These are phyloP conservation scores for Vaccinium myrtillus DNA, from an alignment of 148 eudicot genomes.

Conservation along the genomic window DNA sequence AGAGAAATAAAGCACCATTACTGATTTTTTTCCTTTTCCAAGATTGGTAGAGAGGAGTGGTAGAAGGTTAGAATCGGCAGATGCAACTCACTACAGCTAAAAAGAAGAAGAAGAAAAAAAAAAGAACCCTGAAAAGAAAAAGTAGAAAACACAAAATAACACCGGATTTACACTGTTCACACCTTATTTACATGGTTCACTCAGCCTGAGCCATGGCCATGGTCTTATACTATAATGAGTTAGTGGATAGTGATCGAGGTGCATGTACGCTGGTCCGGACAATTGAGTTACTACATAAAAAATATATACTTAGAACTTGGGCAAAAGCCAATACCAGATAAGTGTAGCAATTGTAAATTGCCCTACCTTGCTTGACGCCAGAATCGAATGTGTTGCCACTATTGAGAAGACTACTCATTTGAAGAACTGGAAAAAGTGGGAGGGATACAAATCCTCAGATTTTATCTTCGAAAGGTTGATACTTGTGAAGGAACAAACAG, in stretches of 20 bases:
- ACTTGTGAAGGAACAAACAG: neutral
- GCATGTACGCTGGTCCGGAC: too few species aligned
- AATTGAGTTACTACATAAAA: too few species aligned
- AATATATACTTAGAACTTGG: too few species aligned
- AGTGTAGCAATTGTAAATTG: neutral
- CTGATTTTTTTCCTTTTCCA: neutral
- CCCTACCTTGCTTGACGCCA: neutral
- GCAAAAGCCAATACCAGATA: neutral
- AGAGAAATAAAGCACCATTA: constrained; percentile 15
- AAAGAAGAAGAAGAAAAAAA: neutral
- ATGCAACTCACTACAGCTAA: neutral
- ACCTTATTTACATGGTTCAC: neutral
- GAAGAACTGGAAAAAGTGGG: constrained; percentile 8
- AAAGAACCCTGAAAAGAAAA: neutral
- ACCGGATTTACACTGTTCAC: neutral
- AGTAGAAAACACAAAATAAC: neutral
- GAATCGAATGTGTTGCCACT: neutral
- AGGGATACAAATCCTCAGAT: neutral
- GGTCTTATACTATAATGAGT: too few species aligned
- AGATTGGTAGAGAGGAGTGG: neutral
- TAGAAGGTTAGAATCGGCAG: neutral
- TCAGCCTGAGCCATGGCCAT: too few species aligned
- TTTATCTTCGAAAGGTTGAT: neutral
- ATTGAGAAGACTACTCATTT: neutral
- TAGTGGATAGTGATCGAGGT: too few species aligned